Base-by-base conservation (phyloP, 2,329 filamentous ascomycete genomes). In the Paraphoma chrysanthemicola region DNA sequence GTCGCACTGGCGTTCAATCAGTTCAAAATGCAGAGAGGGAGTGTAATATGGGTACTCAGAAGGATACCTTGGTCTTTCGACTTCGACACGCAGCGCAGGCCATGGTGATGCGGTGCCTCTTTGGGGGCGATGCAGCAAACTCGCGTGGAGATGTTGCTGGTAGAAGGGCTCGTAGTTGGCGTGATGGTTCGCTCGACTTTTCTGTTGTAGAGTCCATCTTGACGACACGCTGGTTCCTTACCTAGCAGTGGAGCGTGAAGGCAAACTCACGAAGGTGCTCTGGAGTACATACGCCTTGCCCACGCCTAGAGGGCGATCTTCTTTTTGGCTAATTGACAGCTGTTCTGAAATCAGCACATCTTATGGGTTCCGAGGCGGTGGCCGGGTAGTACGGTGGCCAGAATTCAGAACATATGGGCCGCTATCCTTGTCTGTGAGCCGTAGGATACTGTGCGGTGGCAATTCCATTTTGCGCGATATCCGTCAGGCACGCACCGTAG, bases 21-120 rank as follows among this genome's bases (percentile, higher is more conserved):
- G 8, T 12, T 50, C 4, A 5, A 23, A 30, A n/a, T 14, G 48
- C n/a, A 43, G 28, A 45, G 10, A 18, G 54, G 42, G 8, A 29
- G 12, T 28, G 16, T 16, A 29, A 5, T 57, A 11, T 9, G 30
- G 39, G 41, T n/a, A 38, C 23, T 38, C 17, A 29, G 39, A 30
- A 4, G 10, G 23, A 23, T 41, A 66, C 63, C 63, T 66, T 66
- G 9, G 59, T 62, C 59, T 64, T 64, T 14, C 63, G 60, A 28
- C n/a, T 44, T 48, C 63, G 57, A 53, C 63, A 66, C 23, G 63
- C 59, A 38, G 59, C 48, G 45, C 63, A 66, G n/a, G 63, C 63
- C 31, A 59, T 36, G 16, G 61, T 57, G 14, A 62, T 53, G 31
- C 63, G 63, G 30, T 49, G 52, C 42, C 61, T 52, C 44, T 64